Evolutionary conservation across 768 basidiomycete genomes (phyloP), one percentile per base, ranked within the genome.

Genomic region (Tylopilus rubrobrunneus): DNA sequence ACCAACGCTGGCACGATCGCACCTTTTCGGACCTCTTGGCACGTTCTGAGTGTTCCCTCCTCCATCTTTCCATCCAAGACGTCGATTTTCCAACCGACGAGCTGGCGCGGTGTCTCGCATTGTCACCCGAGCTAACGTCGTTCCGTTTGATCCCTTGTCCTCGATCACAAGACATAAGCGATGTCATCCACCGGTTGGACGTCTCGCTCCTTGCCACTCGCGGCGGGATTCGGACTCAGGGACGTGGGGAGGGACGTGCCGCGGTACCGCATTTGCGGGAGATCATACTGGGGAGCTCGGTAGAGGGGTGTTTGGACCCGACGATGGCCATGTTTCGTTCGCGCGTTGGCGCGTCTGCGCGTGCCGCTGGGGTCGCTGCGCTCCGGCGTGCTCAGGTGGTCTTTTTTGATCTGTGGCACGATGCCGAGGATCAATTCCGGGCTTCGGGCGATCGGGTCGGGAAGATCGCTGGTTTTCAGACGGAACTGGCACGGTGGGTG

Each of bases 31-130:
- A 27, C 19, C 64, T 64, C 23, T 43, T 66, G 53, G 11, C 27
- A 7, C 58, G 64, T 17, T 66, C 64, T 0, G 17, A 11, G 25
- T 58, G 62, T 29, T 7, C 21, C 4, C 62, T 66, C 21, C 52
- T 43, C 40, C 49, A n/a, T 6, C 55, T 62, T 7, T 57, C 59
- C 21, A 58, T 64, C 21, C 46, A 34, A 36, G 57, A 59, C 9
- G 53, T 67, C 12, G 17, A 57, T 29, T 60, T 67, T 49, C 48
- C 66, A 9, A 56, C 57, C n/a, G 45, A 57, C 9, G 66, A 65
- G 17, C 31, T 67, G 8, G 4, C 62, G 19, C 62, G 54, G 3
- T 65, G 65, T 39, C 56, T 66, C 17, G 39, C 46, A 14, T 46
- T 50, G 31, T 55, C 66, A 17, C 57, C 21, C 43, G 33, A 49